phyloP scores from a whole-genome alignment of 176 grass and related monocot species.

The Pontederia paniculata region DNA sequence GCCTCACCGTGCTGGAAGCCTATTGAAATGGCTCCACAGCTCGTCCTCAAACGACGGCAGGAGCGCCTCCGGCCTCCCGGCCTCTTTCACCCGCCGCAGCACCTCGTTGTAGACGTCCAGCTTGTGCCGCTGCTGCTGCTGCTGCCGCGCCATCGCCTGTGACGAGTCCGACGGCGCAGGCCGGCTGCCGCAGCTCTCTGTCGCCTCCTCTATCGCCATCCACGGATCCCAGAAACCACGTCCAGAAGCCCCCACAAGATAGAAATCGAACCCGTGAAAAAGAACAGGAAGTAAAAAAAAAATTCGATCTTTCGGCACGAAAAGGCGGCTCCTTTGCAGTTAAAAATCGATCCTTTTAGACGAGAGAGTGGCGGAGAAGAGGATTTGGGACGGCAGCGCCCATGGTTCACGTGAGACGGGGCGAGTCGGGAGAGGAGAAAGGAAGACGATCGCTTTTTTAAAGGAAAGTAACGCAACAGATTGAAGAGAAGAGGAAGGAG shows the following conservation, averaged over 20 bases:
- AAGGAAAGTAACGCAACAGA: neutral
- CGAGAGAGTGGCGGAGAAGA: neutral
- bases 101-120: conserved; percentile 20
- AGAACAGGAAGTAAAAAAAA: neutral
- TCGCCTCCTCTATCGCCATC: conserved; percentile 12
- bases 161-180: conserved; percentile 5
- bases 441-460: neutral
- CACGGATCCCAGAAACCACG: neutral
- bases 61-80: conserved; percentile 12
- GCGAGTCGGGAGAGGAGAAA: neutral
- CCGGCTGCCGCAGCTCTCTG: conserved; percentile 18
- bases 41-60: conserved; percentile 13
- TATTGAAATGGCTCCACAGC: conserved; percentile 17
- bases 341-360: neutral
- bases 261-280: neutral
- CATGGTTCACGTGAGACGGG: neutral
- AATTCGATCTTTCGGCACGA: neutral
- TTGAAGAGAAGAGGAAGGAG: too few species aligned
- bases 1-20: conserved; percentile 11
- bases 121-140: conserved; percentile 11
- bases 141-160: neutral
- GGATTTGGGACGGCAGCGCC: neutral
- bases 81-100: conserved; percentile 12
- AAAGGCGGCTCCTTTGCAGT: neutral
- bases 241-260: neutral